Percentiles rank a stretch among this genome's conserved stretches.
Conservation (phyloP, 257 asterid species). For the Solanum microdontum region DNA sequence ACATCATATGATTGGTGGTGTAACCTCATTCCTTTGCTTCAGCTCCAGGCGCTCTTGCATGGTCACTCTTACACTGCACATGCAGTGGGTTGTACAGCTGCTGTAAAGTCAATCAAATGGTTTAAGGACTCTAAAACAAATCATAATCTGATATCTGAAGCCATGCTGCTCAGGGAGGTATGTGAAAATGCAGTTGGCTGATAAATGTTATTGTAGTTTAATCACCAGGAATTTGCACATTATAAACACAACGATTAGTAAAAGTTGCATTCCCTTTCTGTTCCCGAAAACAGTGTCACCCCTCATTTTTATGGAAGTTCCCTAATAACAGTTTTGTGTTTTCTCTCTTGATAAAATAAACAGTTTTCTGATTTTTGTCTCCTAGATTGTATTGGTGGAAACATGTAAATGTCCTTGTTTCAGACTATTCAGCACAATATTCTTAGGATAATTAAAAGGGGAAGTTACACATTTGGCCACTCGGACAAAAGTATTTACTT, state of each 20-base stretch:
- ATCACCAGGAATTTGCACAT: not conserved
- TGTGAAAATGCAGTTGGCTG: not conserved
- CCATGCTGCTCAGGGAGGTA: constrained; percentile 74
- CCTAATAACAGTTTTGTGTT: not conserved
- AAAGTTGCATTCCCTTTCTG: not conserved
- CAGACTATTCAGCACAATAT: not conserved
- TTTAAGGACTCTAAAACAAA: constrained; percentile 57
- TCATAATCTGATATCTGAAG: constrained; percentile 43
- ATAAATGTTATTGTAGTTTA: not conserved
- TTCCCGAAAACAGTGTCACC: not conserved
- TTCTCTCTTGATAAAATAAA: not conserved
- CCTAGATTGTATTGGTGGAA: not conserved
- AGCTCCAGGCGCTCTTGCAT: constrained; percentile 92
- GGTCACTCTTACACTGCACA: constrained; percentile 98
- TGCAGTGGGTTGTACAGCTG: constrained; percentile 92
- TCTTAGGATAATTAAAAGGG: not conserved
- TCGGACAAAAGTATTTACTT: not conserved
- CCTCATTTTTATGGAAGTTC: not conserved
- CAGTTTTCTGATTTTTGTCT: not conserved
- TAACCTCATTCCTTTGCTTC: constrained; percentile 18
- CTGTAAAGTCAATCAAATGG: constrained; percentile 82
- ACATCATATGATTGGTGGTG: not conserved
- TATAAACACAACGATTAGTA: not conserved
- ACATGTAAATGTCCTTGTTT: not conserved
- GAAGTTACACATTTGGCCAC: not conserved